Percentiles rank a stretch among this genome's conserved stretches.
phyloP scores from a whole-genome alignment of 371 early-diverging fungal genomes.

The Rhizopus microsporus region DNA sequence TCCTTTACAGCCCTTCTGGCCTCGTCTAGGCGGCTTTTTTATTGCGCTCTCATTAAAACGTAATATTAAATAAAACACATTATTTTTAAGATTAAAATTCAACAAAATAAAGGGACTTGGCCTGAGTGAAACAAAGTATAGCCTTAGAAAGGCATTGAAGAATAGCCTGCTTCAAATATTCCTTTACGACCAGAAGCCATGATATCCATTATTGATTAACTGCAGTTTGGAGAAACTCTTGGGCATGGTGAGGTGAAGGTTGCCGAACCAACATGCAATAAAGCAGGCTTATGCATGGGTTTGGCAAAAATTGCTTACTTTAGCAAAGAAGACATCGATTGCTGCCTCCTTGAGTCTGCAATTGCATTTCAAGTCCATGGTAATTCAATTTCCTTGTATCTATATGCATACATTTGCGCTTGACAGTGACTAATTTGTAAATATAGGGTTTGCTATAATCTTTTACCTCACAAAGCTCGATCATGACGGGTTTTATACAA shows the following conservation, averaged over 20 bases:
- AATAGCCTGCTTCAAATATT: too few relatives aligned
- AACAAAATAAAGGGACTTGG: too few relatives aligned
- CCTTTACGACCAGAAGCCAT: slow-evolving; percentile 23
- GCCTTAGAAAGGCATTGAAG: too few relatives aligned
- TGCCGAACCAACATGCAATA: slow-evolving; percentile 12
- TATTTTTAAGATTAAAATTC: too few relatives aligned
- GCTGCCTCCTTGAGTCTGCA: slow-evolving; percentile 14
- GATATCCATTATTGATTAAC: slow-evolving; percentile 15
- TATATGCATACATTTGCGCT: slow-evolving; percentile 1
- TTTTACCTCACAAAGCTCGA: slow-evolving; percentile 11
- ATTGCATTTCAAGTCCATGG: slow-evolving; percentile 18
- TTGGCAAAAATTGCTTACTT: slow-evolving; percentile 20
- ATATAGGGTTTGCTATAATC: slow-evolving; percentile 9
- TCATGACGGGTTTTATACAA: slow-evolving; percentile 11
- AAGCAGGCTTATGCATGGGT: slow-evolving; percentile 18
- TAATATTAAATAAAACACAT: too few relatives aligned
- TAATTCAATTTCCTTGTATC: background rate
- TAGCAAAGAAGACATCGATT: slow-evolving; percentile 18
- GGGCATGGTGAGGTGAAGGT: slow-evolving; percentile 9
- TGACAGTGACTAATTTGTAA: slow-evolving; percentile 11
- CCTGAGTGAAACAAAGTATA: too few relatives aligned
- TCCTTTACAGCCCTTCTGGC: too few relatives aligned
- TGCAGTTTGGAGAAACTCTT: slow-evolving; percentile 8
- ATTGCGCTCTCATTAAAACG: too few relatives aligned
- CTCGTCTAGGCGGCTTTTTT: too few relatives aligned